Evolutionary conservation across 495 filamentous ascomycete species (phyloP).

Genomic region (Lichina pygmaea): DNA sequence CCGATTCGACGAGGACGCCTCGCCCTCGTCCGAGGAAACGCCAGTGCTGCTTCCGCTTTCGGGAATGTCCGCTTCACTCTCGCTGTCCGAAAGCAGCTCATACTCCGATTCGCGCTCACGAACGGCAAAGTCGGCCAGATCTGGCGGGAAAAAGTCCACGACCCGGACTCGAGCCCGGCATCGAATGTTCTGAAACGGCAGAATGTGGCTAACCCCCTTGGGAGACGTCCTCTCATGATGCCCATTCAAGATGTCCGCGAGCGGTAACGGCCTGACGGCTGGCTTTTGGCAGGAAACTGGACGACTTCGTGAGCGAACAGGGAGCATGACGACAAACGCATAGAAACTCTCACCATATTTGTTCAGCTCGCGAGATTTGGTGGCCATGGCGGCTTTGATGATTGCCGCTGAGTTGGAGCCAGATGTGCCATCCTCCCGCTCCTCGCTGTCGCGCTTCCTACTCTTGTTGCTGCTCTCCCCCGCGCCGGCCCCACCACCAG

Average conservation of each 20-base stretch:
- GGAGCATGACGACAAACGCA: not conserved
- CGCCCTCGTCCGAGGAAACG: slow-evolving; percentile 4
- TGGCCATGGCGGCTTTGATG: not conserved
- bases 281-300: slow-evolving; percentile 14
- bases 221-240: slow-evolving; percentile 11
- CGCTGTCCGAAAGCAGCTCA: slow-evolving; percentile 20
- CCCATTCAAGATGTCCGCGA: slow-evolving; percentile 22
- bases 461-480: slow-evolving; percentile 5
- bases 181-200: slow-evolving; percentile 49
- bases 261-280: slow-evolving; percentile 11
- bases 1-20: not conserved
- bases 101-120: slow-evolving; percentile 15
- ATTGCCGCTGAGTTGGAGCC: not conserved
- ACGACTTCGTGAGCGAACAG: not conserved
- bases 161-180: slow-evolving; percentile 44
- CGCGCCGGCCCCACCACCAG: slow-evolving; percentile 3
- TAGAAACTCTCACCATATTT: slow-evolving; percentile 1
- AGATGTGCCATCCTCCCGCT: slow-evolving; percentile 1
- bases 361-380: not conserved
- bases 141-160: slow-evolving; percentile 51
- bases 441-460: not conserved
- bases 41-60: slow-evolving; percentile 7
- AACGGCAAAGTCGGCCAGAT: slow-evolving; percentile 47
- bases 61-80: slow-evolving; percentile 4
- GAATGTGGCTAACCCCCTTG: slow-evolving; percentile 17